A percentile compares a stretch with the other conserved stretches of the same genome.
Conservation (phyloP, 1,139 yeast genomes). For the Suhomyces choctaworum region DNA sequence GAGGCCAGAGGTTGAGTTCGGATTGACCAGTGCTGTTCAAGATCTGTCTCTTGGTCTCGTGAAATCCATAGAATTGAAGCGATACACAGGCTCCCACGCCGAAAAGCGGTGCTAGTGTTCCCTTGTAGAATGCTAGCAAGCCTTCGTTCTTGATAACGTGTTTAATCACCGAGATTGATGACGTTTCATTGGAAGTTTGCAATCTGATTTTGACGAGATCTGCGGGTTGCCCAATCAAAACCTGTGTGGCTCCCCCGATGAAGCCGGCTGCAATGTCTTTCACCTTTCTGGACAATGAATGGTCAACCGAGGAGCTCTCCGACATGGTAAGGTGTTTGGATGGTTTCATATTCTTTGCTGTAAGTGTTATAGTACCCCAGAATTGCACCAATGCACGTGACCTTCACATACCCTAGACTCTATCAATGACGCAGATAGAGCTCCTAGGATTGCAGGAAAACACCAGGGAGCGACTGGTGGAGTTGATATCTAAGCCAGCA, state of each 20-base stretch:
- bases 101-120: slow-evolving; percentile 47
- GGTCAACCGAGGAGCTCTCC: slow-evolving; percentile 36
- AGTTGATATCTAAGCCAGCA: too few species aligned
- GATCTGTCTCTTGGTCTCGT: slow-evolving; percentile 69
- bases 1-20: slow-evolving; percentile 54
- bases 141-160: slow-evolving; percentile 64
- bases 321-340: too few species aligned
- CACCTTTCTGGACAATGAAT: slow-evolving; percentile 53
- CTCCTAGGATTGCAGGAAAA: too few species aligned
- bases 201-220: slow-evolving; percentile 67
- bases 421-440: too few species aligned
- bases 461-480: too few species aligned
- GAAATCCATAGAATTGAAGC: slow-evolving; percentile 74
- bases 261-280: slow-evolving; percentile 61
- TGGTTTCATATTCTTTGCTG: too few species aligned
- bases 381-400: slow-evolving; percentile 16
- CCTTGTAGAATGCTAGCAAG: slow-evolving; percentile 55
- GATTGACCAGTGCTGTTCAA: slow-evolving; percentile 29
- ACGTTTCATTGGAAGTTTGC: slow-evolving; percentile 46
- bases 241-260: slow-evolving; percentile 64
- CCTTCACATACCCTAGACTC: too few species aligned
- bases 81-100: slow-evolving; percentile 78
- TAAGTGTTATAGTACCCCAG: not conserved
- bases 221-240: slow-evolving; percentile 73
- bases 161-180: slow-evolving; percentile 51